Percentiles rank a stretch among this genome's conserved stretches.
These are phyloP conservation scores for Trichocladium uniseriatum DNA, from an alignment of 495 filamentous ascomycete species.

Conservation along the genomic window DNA sequence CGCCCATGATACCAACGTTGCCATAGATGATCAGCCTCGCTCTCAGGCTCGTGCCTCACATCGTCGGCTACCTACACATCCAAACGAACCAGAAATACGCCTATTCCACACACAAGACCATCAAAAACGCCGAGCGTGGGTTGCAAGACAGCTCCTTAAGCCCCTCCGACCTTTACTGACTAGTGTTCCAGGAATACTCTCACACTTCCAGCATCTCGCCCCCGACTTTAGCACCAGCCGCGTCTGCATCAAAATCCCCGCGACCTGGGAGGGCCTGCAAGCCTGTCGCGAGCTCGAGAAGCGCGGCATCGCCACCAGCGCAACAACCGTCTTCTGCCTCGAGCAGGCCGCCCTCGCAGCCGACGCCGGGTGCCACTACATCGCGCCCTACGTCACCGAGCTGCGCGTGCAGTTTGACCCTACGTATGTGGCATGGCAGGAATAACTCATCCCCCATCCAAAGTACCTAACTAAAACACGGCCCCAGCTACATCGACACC, in stretches of 20 bases:
- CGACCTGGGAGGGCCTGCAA: slow-evolving; percentile 55
- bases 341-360: slow-evolving; percentile 49
- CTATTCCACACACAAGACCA: slow-evolving; percentile 43
- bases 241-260: slow-evolving; percentile 54
- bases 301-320: slow-evolving; percentile 45
- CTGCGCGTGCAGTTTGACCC: slow-evolving; percentile 51
- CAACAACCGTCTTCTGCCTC: slow-evolving; percentile 53
- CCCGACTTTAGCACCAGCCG: slow-evolving; percentile 39
- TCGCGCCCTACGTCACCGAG: slow-evolving; percentile 57
- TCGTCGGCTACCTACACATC: slow-evolving; percentile 49
- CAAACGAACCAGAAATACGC: slow-evolving; percentile 53
- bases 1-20: neutral
- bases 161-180: too few species aligned
- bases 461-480: too few species aligned
- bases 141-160: neutral
- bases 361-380: slow-evolving; percentile 48
- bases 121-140: slow-evolving; percentile 49
- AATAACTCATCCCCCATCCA: neutral
- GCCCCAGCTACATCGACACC: slow-evolving; percentile 34
- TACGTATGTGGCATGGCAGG: slow-evolving; percentile 39
- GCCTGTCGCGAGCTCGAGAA: slow-evolving; percentile 50
- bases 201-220: slow-evolving; percentile 37
- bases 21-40: slow-evolving; percentile 37
- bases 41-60: slow-evolving; percentile 36
- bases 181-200: slow-evolving; percentile 12